Evolutionary conservation across 371 early-diverging fungal species (phyloP), one percentile per base, ranked within the genome.

Genomic region (Choanephora cucurbitarum): DNA sequence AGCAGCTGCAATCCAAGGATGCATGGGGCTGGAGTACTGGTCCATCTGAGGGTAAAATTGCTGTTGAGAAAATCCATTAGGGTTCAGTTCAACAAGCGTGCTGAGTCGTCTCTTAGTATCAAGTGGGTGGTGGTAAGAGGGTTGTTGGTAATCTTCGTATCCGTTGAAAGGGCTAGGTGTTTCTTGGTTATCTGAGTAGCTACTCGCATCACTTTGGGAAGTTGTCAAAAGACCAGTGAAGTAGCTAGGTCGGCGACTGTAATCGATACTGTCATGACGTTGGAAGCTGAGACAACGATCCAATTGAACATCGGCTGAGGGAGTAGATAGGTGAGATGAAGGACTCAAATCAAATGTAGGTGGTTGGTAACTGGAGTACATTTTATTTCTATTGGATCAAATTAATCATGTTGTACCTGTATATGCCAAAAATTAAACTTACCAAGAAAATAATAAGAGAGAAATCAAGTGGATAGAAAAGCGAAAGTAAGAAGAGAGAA

Each of bases 241-340:
- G 21, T 62, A 67, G 40, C 62, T 62, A n/a, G 56, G 41, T 43
- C 63, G 44, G 37, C 63, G 67, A 48, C 62, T 67, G 49, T 62
- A 67, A 46, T 67, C 67, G 23, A 62, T 62, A 59, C 62, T 62
- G 59, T 55, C 62, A 44, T 56, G 55, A 24, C 59, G 67, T 44
- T 58, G 55, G 37, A 13, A 37, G 10, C 14, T 37, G 14, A 37
- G 11, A 11, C 37, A 37, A 11, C 13, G 9, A 14, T 37, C 37
- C 28, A 28, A 28, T 28, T 28, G 28, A 28, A 22, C 62, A 52
- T 13, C 50, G 40, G 43, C 3, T 18, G 34, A 23, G 48, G 39
- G 10, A 24, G 15, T 8, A 42, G 52, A 13, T 4, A 42, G 19
- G 40, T 14, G 21, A 21, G 22, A 23, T 21, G 45, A 2, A 45